A percentile compares a stretch with the other conserved stretches of the same genome.
Conservation (phyloP, 768 basidiomycete species). For the Leccinum boreale region DNA sequence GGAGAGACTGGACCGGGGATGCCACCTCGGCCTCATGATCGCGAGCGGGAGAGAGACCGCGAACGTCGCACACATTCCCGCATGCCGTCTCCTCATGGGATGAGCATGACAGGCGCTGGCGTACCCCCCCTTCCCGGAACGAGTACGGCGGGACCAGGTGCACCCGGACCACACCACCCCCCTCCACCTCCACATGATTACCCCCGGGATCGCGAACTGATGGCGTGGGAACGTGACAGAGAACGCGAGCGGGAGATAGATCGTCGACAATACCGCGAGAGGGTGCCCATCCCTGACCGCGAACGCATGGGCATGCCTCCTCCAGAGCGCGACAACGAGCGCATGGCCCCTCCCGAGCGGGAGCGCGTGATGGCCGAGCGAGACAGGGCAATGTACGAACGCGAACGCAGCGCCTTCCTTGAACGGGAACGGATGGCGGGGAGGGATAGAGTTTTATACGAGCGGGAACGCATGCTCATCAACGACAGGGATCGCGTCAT, state of each 20-base stretch:
- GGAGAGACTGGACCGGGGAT: slow-evolving; percentile 24
- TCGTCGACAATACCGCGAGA: slow-evolving; percentile 27
- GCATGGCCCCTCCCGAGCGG: slow-evolving; percentile 15
- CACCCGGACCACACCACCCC: slow-evolving; percentile 17
- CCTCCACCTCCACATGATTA: slow-evolving; percentile 23
- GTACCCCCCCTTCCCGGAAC: slow-evolving; percentile 5
- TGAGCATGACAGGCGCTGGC: slow-evolving; percentile 5
- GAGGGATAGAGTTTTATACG: slow-evolving; percentile 19
- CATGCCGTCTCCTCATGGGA: slow-evolving; percentile 25
- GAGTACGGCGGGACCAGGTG: slow-evolving; percentile 17
- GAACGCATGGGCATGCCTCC: slow-evolving; percentile 19
- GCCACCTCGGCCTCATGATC: slow-evolving; percentile 24
- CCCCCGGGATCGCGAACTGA: slow-evolving; percentile 24
- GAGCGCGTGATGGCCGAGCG: slow-evolving; percentile 23
- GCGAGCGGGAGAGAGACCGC: slow-evolving; percentile 30
- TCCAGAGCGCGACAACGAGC: slow-evolving; percentile 24
- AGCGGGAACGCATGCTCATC: slow-evolving; percentile 24
- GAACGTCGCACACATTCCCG: slow-evolving; percentile 27
- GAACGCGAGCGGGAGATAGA: slow-evolving; percentile 26
- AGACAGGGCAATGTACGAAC: slow-evolving; percentile 22
- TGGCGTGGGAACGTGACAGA: slow-evolving; percentile 28
- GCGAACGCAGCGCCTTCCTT: slow-evolving; percentile 20
- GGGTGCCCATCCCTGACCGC: slow-evolving; percentile 20
- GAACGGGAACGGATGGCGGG: slow-evolving; percentile 25
- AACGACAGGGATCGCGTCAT: slow-evolving; percentile 24